Base-by-base conservation (phyloP, 345 rosid genomes). In the Balakata baccata region DNA sequence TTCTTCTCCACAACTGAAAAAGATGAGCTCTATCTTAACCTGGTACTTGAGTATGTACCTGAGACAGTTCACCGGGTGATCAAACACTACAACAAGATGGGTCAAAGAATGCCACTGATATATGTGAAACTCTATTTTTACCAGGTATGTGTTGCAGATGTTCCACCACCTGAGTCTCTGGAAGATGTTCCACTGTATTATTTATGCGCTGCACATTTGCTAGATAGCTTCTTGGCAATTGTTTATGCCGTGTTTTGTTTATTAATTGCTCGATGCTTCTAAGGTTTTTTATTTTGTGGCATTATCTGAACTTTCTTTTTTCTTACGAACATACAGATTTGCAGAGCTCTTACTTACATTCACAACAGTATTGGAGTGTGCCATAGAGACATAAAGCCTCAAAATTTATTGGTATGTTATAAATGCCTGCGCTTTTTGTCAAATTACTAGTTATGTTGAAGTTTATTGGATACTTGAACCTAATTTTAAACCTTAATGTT, bases 371-470 rank as follows among this genome's bases (percentile, higher is more conserved):
- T 91, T 29, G 97, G 96, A 76, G 96, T 93, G 63, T 95, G 98
- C 85, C 98, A 95, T 82, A 87, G 99, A 81, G 99, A 95, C 85
- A 91, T 95, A 75, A 92, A 95, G 83, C 99, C 99, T 61, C 99
- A 92, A 81, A 95, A 95, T 84, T 86, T 95, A 69, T 84, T 95
- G 96, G 99, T 96, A 83, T 54, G 87, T 74, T 60, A 9, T 4
- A 7, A 20, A 47, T 52, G 46, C 25, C 29, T 1, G 20, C 6
- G 13, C 10, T 64, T 64, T 9, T 64, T 64, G 50, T 41, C 8
- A 51, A 38, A 38, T 18, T 16, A 17, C 5, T 2, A 39, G 0
- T 37, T 16, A 61, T 57, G 11, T 52, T 57, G 23, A 54, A 54
- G 20, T 4, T 54, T 54, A n/a, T 54, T 54, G 2, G 59, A 18